Base-by-base conservation (phyloP, 129 eudicot genomes). In the Chrysanthemum seticuspe region DNA sequence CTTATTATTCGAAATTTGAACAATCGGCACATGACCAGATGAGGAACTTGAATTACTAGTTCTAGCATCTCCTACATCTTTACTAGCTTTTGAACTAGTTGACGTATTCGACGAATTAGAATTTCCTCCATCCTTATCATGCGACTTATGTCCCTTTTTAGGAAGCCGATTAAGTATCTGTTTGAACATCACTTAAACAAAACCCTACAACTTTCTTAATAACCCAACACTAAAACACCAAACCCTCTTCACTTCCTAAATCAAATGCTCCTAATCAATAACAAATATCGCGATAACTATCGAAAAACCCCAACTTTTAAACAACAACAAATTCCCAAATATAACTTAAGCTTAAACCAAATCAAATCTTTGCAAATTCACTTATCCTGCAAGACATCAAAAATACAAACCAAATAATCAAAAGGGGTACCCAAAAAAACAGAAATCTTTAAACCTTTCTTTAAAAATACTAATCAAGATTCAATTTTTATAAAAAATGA, bases 141-240 rank as follows among this genome's bases (percentile, higher is more conserved):
- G 62, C 18, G 86, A 77, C 77, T 87, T 87, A 21, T 79, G 74
- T 29, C 83, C 82, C 84, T 87, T 87, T 73, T 76, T 13, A 13
- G 92, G 92, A 64, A 87, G 87, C 92, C 82, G 79, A 62, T 78
- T 87, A 63, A 87, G 84, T 63, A 84, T 80, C 27, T 87, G 80
- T 40, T 87, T 87, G 56, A 87, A 73, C 93, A 87, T 87, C 70
- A 63, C 92, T 79, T 56, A 47, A 44, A 36, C 65, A 49, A 65
- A 76, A 73, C 71, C 65, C 51, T 9, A 54, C 50, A 65, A 53
- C 56, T 54, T 77, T 74, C 68, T 70, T 23, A 71, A 47, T 19
- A 40, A 60, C 55, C 57, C 18, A 74, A 73, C 70, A 31, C 51
- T 29, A 61, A 73, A 14, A 2, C 27, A 51, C 40, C 5, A 74